A percentile compares a stretch with the other conserved stretches of the same genome.
These are phyloP conservation scores for Thamnidium elegans DNA, from an alignment of 192 early-diverging fungal species.

Conservation along the genomic window DNA sequence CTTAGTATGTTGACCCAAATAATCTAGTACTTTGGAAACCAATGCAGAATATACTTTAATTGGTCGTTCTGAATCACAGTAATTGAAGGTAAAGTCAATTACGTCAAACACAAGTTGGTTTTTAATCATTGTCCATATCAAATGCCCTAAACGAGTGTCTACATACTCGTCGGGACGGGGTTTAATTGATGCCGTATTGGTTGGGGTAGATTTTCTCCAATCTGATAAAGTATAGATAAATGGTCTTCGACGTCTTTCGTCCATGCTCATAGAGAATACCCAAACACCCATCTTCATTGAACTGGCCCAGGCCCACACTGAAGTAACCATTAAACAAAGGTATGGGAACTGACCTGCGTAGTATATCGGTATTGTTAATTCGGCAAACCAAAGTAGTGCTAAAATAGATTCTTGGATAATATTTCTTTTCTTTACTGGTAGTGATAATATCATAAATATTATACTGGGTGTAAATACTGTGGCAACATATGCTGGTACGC, in stretches of 20 bases:
- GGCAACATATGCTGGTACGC: background rate
- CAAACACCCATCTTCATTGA: slow-evolving; percentile 22
- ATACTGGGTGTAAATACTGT: slow-evolving; percentile 3
- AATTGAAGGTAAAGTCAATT: background rate
- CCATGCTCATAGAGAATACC: slow-evolving; percentile 9
- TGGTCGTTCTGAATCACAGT: slow-evolving; percentile 3
- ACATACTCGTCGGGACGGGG: background rate
- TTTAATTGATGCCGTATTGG: background rate
- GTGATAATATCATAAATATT: slow-evolving; percentile 3
- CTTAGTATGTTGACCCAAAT: background rate
- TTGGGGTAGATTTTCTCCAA: slow-evolving; percentile 4
- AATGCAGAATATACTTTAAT: background rate
- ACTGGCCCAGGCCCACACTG: slow-evolving; percentile 11
- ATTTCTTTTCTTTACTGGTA: slow-evolving; percentile 9
- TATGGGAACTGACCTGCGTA: slow-evolving; percentile 17
- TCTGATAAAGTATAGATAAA: slow-evolving; percentile 4
- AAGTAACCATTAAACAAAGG: background rate
- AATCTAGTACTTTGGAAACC: background rate
- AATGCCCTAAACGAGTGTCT: background rate
- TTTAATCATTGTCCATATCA: background rate
- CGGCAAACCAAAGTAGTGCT: slow-evolving; percentile 4
- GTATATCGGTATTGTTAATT: slow-evolving; percentile 9
- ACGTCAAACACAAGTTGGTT: slow-evolving; percentile 3
- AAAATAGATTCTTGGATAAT: slow-evolving; percentile 7
- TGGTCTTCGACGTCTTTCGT: slow-evolving; percentile 7